Base-by-base conservation (phyloP, 1,284 basidiomycete genomes). In the Spongispora temasekensis region DNA sequence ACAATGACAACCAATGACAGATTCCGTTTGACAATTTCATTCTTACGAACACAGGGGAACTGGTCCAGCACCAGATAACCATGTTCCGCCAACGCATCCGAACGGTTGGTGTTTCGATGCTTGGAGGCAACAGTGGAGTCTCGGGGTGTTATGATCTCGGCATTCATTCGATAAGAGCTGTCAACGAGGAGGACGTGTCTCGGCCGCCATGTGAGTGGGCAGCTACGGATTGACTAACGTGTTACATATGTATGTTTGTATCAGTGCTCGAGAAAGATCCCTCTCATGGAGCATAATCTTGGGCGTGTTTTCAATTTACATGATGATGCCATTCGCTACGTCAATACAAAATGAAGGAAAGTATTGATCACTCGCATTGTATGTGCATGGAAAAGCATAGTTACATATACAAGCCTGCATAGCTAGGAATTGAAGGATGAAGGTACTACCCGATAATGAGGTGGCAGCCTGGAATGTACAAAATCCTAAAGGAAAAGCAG, bases 21-120 rank as follows among this genome's bases (percentile, higher is more conserved):
- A 88, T 96, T 57, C 93, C 94, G 0, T 87, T 96, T 67, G 78
- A 83, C 57, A 87, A 84, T 64, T 97, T 97, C 70, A 86, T 94
- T 19, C 80, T 93, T 53, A 95, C 93, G 28, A 95, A 94, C 68
- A 83, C 86, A 1, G 95, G 94, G 4, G 87, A 93, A 69, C 76
- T 94, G 51, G 83, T 87, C 2, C 79, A 83, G 46, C 78, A 83
- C 35, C 86, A 93, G 66, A 83, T 95, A 37, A 76, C 75, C 55
- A 94, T 97, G 89, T 83, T 86, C 70, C 81, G 85, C 19, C 88
- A 94, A 64, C 86, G 84, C 58, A 78, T 97, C 15, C 82, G 90
- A 56, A 93, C 90, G 17, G 79, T 97, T 17, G 95, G 95, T 4
- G 88, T 97, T 34, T 93, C 92, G 2, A 76, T 95, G 17, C 77